A percentile compares a stretch with the other conserved stretches of the same genome.
Conservation (phyloP, 2,329 filamentous ascomycete species). For the Grosmannia clavigera region DNA sequence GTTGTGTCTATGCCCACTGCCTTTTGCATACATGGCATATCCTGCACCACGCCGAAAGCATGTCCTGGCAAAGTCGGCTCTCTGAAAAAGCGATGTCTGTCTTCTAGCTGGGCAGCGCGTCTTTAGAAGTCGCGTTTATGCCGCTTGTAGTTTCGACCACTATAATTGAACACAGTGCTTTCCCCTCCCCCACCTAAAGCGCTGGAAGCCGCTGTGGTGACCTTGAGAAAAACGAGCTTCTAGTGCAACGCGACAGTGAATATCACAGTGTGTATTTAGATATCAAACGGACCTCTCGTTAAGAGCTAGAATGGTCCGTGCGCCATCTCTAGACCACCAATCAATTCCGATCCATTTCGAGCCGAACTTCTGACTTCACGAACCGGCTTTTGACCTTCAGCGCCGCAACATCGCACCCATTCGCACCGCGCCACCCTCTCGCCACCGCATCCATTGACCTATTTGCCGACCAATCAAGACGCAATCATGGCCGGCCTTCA, state of each 20-base stretch:
- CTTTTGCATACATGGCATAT: background rate
- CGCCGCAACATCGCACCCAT: background rate
- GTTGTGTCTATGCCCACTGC: background rate
- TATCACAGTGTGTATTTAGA: background rate
- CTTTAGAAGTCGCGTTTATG: conserved; percentile 3
- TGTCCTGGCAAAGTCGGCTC: background rate
- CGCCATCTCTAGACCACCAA: conserved; percentile 7
- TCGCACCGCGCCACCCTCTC: background rate
- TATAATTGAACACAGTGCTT: conserved; percentile 2
- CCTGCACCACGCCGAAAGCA: background rate
- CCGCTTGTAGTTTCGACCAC: background rate
- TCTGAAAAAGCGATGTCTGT: background rate
- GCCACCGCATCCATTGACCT: background rate
- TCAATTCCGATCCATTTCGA: conserved; percentile 11
- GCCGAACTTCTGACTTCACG: background rate
- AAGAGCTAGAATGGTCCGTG: background rate
- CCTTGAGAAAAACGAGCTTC: background rate
- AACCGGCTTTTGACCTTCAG: background rate
- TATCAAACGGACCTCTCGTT: background rate
- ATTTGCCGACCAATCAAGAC: conserved; percentile 6
- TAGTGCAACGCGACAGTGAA: background rate
- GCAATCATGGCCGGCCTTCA: conserved; percentile 30
- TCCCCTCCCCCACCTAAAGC: background rate
- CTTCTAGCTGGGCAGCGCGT: conserved; percentile 4
- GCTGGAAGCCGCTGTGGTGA: background rate